Evolutionary conservation across 495 filamentous ascomycete genomes (phyloP), one percentile per base, ranked within the genome.

Genomic region (Talaromyces thailandensis): DNA sequence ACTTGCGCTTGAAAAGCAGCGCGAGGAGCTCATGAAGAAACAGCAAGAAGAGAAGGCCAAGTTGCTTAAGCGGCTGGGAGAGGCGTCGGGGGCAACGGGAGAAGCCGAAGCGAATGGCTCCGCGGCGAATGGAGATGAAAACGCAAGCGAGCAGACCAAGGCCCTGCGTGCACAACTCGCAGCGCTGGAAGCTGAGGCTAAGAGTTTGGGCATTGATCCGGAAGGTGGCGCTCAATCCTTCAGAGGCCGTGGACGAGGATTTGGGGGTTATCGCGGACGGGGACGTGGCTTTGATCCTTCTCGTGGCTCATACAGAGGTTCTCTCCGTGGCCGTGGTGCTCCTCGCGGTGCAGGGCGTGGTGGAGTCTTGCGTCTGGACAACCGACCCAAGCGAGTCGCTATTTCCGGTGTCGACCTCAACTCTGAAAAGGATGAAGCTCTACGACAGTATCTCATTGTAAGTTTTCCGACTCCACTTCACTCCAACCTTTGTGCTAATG

Each of bases 361-460:
- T 60, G 88, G 87, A 6, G 84, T 89, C 9, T 87, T 90, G 66
- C 90, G 88, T 35, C 77, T 98, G 26, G 94, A 98, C 68, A 96
- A 96, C 67, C 81, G 94, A 26, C 88, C 94, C 2, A 91, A 86
- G 74, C 86, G 81, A 60, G 81, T 98, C 12, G 81, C 83, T 4
- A 77, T 98, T 24, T 80, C 84, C 23, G 90, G 88, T 8, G 80
- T 88, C 21, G 85, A 90, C 61, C 82, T 88, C 55, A 82, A 85
- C 31, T 74, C 82, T 1, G 85, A 86, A 62, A 87, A 84, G 71
- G 92, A 97, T 64, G 94, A 98, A 69, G 86, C 85, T 2, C 79
- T 98, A 64, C 78, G 92, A 58, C 87, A 94, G 67, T 90, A 92
- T 71, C 81, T 97, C 56, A 85, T 96, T 69, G 92, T 96, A 81